A percentile compares a stretch with the other conserved stretches of the same genome.
Conservation (phyloP, 2,329 filamentous ascomycete species). For the Cladophialophora psammophila region DNA sequence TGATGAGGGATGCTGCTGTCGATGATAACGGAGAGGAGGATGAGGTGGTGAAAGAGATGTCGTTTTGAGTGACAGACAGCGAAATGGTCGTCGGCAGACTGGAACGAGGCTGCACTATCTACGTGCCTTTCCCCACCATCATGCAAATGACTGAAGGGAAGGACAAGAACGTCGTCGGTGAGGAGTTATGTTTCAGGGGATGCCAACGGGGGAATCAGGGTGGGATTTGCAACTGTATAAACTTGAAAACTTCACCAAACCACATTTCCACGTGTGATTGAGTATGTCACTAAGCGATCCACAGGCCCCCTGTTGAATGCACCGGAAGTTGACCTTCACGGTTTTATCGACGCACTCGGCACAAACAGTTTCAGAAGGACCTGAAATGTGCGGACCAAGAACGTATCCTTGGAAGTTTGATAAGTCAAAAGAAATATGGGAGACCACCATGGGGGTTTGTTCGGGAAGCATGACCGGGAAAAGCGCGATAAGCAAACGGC, state of each 20-base stretch:
- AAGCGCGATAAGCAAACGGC: conserved; percentile 15
- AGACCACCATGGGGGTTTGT: not conserved
- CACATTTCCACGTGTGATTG: not conserved
- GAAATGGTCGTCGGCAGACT: not conserved
- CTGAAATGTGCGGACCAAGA: not conserved
- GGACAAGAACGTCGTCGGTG: not conserved
- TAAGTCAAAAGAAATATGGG: not conserved
- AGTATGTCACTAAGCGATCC: not conserved
- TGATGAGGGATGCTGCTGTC: not conserved
- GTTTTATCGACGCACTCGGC: not conserved
- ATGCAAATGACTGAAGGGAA: not conserved
- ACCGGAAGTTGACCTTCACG: not conserved
- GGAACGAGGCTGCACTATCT: conserved; percentile 1
- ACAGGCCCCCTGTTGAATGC: not conserved
- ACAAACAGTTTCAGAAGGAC: not conserved
- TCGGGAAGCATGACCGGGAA: conserved; percentile 7
- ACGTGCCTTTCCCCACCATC: not conserved
- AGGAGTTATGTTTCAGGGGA: not conserved
- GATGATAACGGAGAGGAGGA: not conserved
- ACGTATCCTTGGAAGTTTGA: not conserved
- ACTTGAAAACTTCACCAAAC: not conserved
- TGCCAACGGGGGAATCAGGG: not conserved
- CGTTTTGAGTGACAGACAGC: not conserved
- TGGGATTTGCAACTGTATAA: not conserved
- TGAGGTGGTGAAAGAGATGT: not conserved